Evolutionary conservation across 305 asterid genomes (phyloP).

Genomic region (Fraxinus ornus): DNA sequence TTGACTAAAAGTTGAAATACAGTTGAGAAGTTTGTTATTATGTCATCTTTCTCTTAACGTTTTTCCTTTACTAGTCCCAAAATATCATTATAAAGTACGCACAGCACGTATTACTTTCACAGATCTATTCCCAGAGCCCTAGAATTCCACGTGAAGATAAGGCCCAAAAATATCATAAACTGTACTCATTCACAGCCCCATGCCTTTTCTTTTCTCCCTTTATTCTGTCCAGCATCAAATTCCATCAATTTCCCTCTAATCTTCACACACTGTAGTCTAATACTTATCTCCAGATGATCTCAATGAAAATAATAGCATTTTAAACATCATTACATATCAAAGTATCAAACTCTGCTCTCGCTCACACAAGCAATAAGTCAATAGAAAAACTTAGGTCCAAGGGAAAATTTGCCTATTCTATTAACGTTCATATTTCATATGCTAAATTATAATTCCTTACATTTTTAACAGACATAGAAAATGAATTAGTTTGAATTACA

Average conservation of each 20-base stretch:
- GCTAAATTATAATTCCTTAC: background rate
- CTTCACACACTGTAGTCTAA: background rate
- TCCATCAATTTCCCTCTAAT: background rate
- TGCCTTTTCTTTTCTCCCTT: background rate
- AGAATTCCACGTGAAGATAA: background rate
- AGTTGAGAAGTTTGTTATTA: background rate
- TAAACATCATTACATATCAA: background rate
- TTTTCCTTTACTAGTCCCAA: background rate
- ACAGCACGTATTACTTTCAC: background rate
- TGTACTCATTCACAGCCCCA: background rate
- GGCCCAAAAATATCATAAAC: background rate
- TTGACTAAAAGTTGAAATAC: background rate
- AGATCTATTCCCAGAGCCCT: background rate
- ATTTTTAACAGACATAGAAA: background rate
- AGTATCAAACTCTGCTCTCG: background rate
- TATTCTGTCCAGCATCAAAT: background rate
- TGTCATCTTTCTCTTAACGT: background rate
- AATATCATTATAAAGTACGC: background rate
- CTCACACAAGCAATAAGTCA: background rate
- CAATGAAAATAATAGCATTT: background rate
- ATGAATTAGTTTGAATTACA: background rate
- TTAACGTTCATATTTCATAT: background rate
- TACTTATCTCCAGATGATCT: background rate
- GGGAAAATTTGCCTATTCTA: background rate
- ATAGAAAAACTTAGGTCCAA: background rate